Evolutionary conservation across 768 basidiomycete genomes (phyloP).

Genomic region (Lactifluus pinguis): DNA sequence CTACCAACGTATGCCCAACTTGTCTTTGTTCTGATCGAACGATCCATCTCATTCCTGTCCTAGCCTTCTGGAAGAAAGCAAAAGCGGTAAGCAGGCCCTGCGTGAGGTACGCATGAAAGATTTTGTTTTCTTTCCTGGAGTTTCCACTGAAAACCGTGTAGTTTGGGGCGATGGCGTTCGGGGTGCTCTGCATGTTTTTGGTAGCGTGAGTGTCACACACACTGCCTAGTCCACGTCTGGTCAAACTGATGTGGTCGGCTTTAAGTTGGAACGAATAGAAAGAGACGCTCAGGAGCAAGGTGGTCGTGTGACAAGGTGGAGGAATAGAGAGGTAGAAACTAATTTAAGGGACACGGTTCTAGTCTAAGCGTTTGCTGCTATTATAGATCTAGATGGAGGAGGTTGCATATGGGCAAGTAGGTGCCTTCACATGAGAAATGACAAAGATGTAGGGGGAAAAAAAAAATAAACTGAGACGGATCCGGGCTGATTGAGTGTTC

Average conservation of each 20-base stretch:
- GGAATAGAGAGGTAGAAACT: background rate
- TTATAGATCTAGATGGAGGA: background rate
- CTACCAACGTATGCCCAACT: constrained; percentile 65
- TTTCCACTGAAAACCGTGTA: constrained; percentile 26
- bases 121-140: background rate
- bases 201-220: constrained; percentile 73
- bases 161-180: constrained; percentile 89
- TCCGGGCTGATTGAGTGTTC: constrained; percentile 3
- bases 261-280: constrained; percentile 72
- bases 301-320: constrained; percentile 16
- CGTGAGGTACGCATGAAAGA: constrained; percentile 58
- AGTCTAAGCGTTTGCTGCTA: background rate
- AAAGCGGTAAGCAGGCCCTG: constrained; percentile 79
- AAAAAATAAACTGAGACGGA: background rate
- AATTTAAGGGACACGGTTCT: background rate
- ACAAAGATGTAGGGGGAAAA: constrained; percentile 1
- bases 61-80: constrained; percentile 80
- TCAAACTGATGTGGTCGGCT: constrained; percentile 15
- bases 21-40: constrained; percentile 5
- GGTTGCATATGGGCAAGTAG: background rate
- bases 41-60: background rate
- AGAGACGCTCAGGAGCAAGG: constrained; percentile 5
- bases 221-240: constrained; percentile 2
- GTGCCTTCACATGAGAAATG: background rate
- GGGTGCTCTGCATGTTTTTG: constrained; percentile 85